Base-by-base conservation (phyloP, 495 filamentous ascomycete genomes). In the Penicillium daleae region DNA sequence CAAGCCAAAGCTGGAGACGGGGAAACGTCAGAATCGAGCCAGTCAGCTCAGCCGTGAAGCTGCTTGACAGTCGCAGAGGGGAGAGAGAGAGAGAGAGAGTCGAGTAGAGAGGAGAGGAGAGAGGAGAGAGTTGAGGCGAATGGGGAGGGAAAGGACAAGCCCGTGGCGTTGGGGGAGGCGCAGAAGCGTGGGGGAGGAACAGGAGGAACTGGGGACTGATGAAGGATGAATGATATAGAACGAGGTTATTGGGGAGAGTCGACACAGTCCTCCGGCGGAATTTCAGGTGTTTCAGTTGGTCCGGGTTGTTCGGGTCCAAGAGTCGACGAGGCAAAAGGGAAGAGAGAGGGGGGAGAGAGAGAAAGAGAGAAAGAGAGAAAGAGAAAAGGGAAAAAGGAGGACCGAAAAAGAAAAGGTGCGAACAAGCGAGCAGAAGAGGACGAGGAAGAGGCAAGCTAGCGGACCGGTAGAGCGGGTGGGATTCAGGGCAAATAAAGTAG, bases 141-240 rank as follows among this genome's bases (percentile, higher is more conserved):
- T 22, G 35, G 58, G 59, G 49, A 60, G 58, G 49, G 62, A 57
- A 68, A 56, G 32, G 57, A 57, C 27, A 62, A 64, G 55, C 58
- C n/a, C 62, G 66, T 68, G 66, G 66, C 66, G 66, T 65, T 62
- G 62, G 59, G n/a, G 55, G 65, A 63, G 62, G 62, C 62, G 62
- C 57, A 27, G 62, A 57, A 61, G 64, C 60, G 66, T 54, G 60
- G 66, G n/a, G 66, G 64, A 55, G 59, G 22, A 44, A 44, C 39
- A 40, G 39, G 49, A 21, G 53, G 59, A 32, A 49, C 39, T 60
- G 48, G 48, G 52, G 44, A 62, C n/a, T n/a, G 29, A 31, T 3
- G 29, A 31, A 31, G 29, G 29, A 7, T 31, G n/a, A 31, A 57
- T 56, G 57, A 63, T 54, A 57, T 64, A 58, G 51, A 52, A n/a